Conservation (phyloP, 2,329 filamentous ascomycete species). For the Pestalotiopsis sp. region DNA sequence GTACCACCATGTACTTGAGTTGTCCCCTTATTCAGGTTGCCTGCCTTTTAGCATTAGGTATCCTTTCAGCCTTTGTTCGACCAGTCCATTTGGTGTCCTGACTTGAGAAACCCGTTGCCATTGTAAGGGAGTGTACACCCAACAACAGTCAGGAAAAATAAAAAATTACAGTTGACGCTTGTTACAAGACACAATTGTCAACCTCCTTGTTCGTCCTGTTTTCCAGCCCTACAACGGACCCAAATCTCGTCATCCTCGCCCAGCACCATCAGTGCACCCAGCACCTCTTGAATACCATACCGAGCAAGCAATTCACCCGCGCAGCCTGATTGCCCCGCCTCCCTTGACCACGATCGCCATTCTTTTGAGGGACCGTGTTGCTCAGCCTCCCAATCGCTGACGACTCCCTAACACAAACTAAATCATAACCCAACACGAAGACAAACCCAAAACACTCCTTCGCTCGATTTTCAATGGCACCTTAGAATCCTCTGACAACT, state of each 20-base stretch:
- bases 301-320: neutral
- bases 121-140: neutral
- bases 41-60: neutral
- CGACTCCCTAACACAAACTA: constrained; percentile 6
- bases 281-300: neutral
- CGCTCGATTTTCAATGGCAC: neutral
- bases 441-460: neutral
- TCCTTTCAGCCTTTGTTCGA: neutral
- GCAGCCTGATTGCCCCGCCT: constrained; percentile 8
- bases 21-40: neutral
- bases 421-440: neutral
- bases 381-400: constrained; percentile 14
- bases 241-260: neutral
- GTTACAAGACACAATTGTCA: neutral
- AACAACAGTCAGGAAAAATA: neutral
- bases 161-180: neutral
- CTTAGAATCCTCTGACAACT: neutral
- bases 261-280: neutral
- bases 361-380: constrained; percentile 8
- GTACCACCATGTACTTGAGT: neutral
- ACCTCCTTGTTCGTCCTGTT: neutral
- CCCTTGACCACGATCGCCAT: constrained; percentile 8
- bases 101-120: neutral
- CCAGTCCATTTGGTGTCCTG: neutral
- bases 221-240: neutral